phyloP scores from a whole-genome alignment of 2,329 filamentous ascomycete genomes.

The Bertia moriformis region DNA sequence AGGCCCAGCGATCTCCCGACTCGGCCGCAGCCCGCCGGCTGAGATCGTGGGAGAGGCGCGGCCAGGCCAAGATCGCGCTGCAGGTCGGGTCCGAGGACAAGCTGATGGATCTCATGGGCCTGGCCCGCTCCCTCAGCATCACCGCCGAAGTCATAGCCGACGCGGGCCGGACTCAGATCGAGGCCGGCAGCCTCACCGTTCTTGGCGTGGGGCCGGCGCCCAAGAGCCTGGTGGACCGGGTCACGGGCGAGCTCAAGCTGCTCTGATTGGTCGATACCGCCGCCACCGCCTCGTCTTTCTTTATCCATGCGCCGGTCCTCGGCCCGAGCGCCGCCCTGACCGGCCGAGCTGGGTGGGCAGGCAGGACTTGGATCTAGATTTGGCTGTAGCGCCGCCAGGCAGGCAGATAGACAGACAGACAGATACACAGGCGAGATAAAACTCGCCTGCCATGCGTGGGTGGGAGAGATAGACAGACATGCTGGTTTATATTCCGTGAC shows the following conservation, averaged over 20 bases:
- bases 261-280: too few species aligned
- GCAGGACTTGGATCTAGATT: too few species aligned
- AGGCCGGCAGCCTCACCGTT: slow-evolving; percentile 80
- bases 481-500: too few species aligned
- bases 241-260: slow-evolving; percentile 75
- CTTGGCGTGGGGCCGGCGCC: slow-evolving; percentile 72
- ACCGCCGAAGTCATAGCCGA: slow-evolving; percentile 85
- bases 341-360: too few species aligned
- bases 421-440: too few species aligned
- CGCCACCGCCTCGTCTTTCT: too few species aligned
- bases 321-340: too few species aligned
- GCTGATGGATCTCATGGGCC: slow-evolving; percentile 56
- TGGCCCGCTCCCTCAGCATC: slow-evolving; percentile 69
- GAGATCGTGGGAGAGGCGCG: slow-evolving; percentile 68
- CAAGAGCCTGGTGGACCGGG: slow-evolving; percentile 70
- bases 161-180: slow-evolving; percentile 94
- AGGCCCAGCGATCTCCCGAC: slow-evolving; percentile 32
- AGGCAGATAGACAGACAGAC: too few species aligned
- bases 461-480: too few species aligned
- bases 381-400: too few species aligned
- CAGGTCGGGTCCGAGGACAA: slow-evolving; percentile 81
- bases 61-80: slow-evolving; percentile 87
- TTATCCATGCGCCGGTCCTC: too few species aligned
- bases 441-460: too few species aligned
- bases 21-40: slow-evolving; percentile 50